Conservation (phyloP, 176 grass and related monocot genomes). For the Triticum timopheevii region DNA sequence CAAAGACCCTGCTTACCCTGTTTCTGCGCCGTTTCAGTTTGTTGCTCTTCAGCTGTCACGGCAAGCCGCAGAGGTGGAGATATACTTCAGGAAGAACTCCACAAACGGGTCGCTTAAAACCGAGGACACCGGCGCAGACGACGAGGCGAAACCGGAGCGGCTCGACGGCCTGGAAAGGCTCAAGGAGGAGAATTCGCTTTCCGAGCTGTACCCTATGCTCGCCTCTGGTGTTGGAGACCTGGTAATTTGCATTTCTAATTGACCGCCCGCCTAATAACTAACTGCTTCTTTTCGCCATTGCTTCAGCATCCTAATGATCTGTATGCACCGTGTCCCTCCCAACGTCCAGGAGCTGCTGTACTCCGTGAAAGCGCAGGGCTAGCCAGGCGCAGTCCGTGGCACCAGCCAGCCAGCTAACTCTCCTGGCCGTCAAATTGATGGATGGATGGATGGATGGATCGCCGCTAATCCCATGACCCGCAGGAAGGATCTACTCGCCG, state of each 20-base stretch:
- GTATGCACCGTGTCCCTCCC: neutral
- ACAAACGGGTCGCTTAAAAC: neutral
- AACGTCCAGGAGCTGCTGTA: constrained; percentile 48
- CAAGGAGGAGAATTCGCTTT: constrained; percentile 49
- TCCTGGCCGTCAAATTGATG: neutral
- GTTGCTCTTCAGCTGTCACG: constrained; percentile 51
- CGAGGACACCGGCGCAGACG: neutral
- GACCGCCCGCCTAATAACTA: neutral
- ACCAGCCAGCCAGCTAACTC: neutral
- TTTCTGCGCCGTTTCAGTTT: constrained; percentile 34
- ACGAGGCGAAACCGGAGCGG: neutral
- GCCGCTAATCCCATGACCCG: neutral
- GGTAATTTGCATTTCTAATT: constrained; percentile 26
- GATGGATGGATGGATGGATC: neutral
- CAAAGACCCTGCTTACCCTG: neutral
- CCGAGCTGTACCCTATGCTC: constrained; percentile 35
- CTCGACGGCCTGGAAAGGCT: constrained; percentile 35
- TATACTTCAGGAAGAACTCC: constrained; percentile 41
- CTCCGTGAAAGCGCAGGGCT: constrained; percentile 34
- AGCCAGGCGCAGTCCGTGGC: neutral
- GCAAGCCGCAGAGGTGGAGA: constrained; percentile 49
- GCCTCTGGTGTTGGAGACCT: constrained; percentile 41
- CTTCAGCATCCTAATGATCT: neutral
- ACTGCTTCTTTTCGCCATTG: neutral
- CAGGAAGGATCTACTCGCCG: constrained; percentile 15